A percentile compares a stretch with the other conserved stretches of the same genome.
Conservation (phyloP, 805 yeast species). For the Suhomyces tanzawaensis region DNA sequence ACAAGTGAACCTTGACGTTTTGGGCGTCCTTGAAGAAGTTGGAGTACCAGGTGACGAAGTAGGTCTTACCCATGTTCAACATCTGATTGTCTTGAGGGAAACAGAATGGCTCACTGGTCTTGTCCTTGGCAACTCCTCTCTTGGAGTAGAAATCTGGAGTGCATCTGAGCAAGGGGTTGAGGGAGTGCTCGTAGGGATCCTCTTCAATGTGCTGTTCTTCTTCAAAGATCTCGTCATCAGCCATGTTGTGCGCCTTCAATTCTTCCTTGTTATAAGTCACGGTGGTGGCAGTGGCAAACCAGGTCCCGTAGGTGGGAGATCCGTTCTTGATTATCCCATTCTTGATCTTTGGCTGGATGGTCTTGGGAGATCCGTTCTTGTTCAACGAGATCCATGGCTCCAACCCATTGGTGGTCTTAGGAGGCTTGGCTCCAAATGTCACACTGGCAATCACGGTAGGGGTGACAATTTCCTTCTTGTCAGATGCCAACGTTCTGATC, state of each 20-base stretch:
- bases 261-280: constrained; percentile 56
- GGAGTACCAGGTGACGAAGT: constrained; percentile 82
- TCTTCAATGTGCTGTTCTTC: constrained; percentile 61
- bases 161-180: constrained; percentile 82
- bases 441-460: constrained; percentile 66
- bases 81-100: constrained; percentile 64
- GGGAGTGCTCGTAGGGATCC: constrained; percentile 65
- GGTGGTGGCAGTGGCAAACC: constrained; percentile 69
- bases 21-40: constrained; percentile 58
- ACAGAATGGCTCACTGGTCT: constrained; percentile 77
- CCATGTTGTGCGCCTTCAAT: constrained; percentile 71
- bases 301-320: constrained; percentile 71
- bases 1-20: constrained; percentile 64
- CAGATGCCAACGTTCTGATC: constrained; percentile 65
- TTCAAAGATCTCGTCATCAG: constrained; percentile 52
- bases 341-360: constrained; percentile 72
- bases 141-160: constrained; percentile 71
- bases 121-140: constrained; percentile 59
- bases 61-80: constrained; percentile 58
- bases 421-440: constrained; percentile 67
- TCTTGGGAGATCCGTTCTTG: constrained; percentile 75
- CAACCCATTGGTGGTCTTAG: constrained; percentile 64
- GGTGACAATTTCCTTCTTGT: constrained; percentile 52
- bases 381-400: constrained; percentile 81
- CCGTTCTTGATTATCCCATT: constrained; percentile 67